Base-by-base conservation (phyloP, 306 rosid species). In the Malus orientalis region DNA sequence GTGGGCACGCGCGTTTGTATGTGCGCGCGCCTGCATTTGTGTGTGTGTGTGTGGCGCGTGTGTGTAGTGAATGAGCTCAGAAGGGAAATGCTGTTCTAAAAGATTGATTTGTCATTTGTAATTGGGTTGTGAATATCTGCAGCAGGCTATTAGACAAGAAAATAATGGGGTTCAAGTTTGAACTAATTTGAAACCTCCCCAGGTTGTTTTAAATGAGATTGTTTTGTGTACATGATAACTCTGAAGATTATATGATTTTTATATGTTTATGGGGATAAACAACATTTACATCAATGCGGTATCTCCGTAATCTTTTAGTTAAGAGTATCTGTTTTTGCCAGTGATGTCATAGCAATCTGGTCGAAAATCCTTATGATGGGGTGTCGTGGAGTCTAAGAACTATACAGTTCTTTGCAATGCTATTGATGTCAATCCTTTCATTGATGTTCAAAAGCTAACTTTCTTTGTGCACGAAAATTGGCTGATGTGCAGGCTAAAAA, bases 401-500 rank as follows among this genome's bases (percentile, higher is more conserved):
- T 2, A 6, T 13, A 36, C 62, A 4, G 20, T 54, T 4, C 54
- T 32, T 18, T 19, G 60, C 42, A 15, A 18, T 27, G 11, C 4
- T 7, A 5, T 40, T 27, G 57, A 27, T 40, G 40, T n/a, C 12
- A 45, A 64, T 27, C 53, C 16, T 54, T 6, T 33, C 29, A 12
- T 14, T 71, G 55, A 40, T 73, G 27, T 4, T 73, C 36, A 38
- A n/a, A 13, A 11, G 25, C 44, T 59, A 64, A 25, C n/a, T 49
- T 32, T 55, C 2, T 77, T 33, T 36, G 42, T 78, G 77, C 64
- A 25, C 55, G 79, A 33, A 53, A 18, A 32, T 40, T 3, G 12
- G 67, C 62, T 75, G 69, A 67, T 84, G 40, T 78, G 87, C 89
- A 91, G 98, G 97, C 98, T 27, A 85, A 88, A 79, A 73, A 69